Base-by-base conservation (phyloP, 2,329 filamentous ascomycete genomes). In the Pseudocercospora eumusae region DNA sequence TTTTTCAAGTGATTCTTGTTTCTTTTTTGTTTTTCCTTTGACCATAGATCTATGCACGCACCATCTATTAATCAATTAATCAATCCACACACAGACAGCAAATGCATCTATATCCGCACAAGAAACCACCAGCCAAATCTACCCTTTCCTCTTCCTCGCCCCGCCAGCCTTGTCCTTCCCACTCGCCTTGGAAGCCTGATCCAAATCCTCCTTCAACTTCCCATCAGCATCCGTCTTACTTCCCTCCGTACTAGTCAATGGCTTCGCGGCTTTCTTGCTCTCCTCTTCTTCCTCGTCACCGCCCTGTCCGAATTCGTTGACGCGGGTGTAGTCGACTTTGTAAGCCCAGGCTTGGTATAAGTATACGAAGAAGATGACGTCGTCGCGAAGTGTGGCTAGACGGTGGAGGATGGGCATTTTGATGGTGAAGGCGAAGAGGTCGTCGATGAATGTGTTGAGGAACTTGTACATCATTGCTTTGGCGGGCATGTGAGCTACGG, bases 381-480 rank as follows among this genome's bases (percentile, higher is more conserved):
- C 95, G 75, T 99, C 95, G 64, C 95, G 85, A 66, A 99, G 84
- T 0, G 95, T 98, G 0, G 95, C 92, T 56, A 99, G 82, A 15
- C 95, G 87, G 77, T 99, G 95, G 56, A 99, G 83, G 65, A 93
- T 86, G 0, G 95, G 95, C 95, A 99, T 99, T 81, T 98, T 98
- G 81, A 99, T 97, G 42, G 95, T 99, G 73, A 98, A 99, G 1
- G 95, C 95, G 74, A 99, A 99, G 31, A 99, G 82, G 74, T 99
- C 95, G 77, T 99, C 95, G 75, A 99, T 98, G 76, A 99, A 99
- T 4, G 95, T 98, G 81, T 98, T 97, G 68, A 98, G 81, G 79
- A 96, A 96, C 80, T 98, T 97, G 85, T 97, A 97, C 76, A 88
- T 93, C 92, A 99, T 95, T 53, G 95, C 92, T 80, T 92, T 93